Evolutionary conservation across 768 basidiomycete genomes (phyloP), one percentile per base, ranked within the genome.

Genomic region (Boletus bicolor): DNA sequence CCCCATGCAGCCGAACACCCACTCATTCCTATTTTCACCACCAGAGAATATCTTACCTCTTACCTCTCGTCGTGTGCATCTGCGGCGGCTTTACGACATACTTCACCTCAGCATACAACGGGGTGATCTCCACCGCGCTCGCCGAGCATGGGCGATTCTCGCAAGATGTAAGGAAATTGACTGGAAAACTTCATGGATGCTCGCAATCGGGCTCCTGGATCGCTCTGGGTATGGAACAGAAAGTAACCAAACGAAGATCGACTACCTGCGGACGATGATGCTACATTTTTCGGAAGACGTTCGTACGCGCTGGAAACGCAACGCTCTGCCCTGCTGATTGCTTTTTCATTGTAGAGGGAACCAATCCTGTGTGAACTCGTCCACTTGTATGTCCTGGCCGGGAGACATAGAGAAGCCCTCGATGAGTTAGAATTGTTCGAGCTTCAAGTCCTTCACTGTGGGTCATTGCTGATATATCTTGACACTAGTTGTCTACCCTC

Each of bases 341-440:
- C n/a, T 19, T 47, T 51, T 17, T 28, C 34, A 19, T 44, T 10
- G 8, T 41, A 96, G 93, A 83, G 82, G 63, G 87, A 91, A 70
- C 59, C 72, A 26, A 84, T 96, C 41, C 75, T 97, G 10, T 82
- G 83, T 62, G 92, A 95, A 65, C 72, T 95, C 4, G 74, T 89
- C 10, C 77, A 93, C 26, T 77, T 82, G 34, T 75, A 93, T 21
- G 82, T 93, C 53, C 61, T 79, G 19, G 68, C 77, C 19, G 79
- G 76, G 5, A 78, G 77, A 64, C 77, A 88, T 62, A 77, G 78
- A 53, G 83, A 86, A 51, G 94, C 93, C 1, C 73, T 93, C 52
- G 88, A 92, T 57, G 91, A 97, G 67, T 74, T 96, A 12, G 91
- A 94, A 66, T 78, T 94, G 91, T 93, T 72, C 60, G 82, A 71